phyloP scores from a whole-genome alignment of 495 filamentous ascomycete species.

The Chaetomium cochliodes region DNA sequence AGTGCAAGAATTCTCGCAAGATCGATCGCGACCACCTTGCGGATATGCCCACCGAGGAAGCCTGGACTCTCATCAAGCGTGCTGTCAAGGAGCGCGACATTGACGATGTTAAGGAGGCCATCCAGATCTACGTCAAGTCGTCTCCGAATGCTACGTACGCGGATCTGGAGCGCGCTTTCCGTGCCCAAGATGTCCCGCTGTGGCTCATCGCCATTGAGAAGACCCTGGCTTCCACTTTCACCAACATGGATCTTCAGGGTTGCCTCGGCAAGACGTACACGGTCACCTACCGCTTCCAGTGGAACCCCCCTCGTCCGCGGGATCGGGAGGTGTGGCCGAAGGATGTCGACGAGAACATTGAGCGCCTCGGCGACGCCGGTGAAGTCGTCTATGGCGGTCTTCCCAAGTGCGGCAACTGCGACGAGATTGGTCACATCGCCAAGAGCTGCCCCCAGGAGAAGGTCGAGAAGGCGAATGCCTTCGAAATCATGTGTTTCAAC shows the following conservation, averaged over 20 bases:
- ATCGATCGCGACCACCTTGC: conserved; percentile 62
- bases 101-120: conserved; percentile 68
- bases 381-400: conserved; percentile 63
- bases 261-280: conserved; percentile 71
- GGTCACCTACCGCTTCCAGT: conserved; percentile 64
- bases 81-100: conserved; percentile 66
- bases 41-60: conserved; percentile 59
- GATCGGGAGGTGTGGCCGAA: conserved; percentile 63
- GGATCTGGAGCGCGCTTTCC: conserved; percentile 74
- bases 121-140: conserved; percentile 74
- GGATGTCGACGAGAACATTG: conserved; percentile 64
- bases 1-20: conserved; percentile 69
- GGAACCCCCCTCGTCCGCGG: conserved; percentile 63
- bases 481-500: conserved; percentile 69
- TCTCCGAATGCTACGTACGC: conserved; percentile 62
- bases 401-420: conserved; percentile 68
- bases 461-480: conserved; percentile 44
- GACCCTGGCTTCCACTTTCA: conserved; percentile 59
- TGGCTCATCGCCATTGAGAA: conserved; percentile 78
- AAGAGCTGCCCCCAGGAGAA: conserved; percentile 66
- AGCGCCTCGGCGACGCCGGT: conserved; percentile 72
- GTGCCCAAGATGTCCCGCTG: conserved; percentile 57
- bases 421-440: conserved; percentile 69
- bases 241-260: conserved; percentile 81
- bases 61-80: conserved; percentile 65